A percentile compares a stretch with the other conserved stretches of the same genome.
phyloP scores from a whole-genome alignment of 257 asterid species.

The Jacaranda mimosifolia region DNA sequence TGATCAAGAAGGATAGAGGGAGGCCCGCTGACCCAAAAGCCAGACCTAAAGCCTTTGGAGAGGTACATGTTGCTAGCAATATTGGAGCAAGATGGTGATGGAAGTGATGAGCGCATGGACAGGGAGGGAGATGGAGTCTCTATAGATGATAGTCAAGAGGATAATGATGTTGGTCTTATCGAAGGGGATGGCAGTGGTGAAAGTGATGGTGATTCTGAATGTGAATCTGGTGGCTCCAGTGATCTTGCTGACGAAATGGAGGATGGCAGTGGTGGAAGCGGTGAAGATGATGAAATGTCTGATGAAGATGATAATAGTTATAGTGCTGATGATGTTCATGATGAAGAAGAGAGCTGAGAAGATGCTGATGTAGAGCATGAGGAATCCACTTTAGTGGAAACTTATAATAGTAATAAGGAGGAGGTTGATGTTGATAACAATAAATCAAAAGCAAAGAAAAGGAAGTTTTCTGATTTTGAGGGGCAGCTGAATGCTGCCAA shows the following conservation, averaged over 20 bases:
- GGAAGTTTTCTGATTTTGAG: slow-evolving; percentile 78
- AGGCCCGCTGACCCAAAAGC: slow-evolving; percentile 79
- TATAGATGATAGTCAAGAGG: slow-evolving; percentile 44
- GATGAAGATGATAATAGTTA: slow-evolving; percentile 41
- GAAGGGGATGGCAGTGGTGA: slow-evolving; percentile 44
- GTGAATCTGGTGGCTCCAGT: slow-evolving; percentile 45
- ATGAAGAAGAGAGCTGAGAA: slow-evolving; percentile 45
- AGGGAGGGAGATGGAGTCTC: slow-evolving; percentile 39
- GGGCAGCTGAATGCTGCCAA: slow-evolving; percentile 65
- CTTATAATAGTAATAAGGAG: slow-evolving; percentile 13
- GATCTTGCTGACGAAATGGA: slow-evolving; percentile 50
- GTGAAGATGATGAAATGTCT: slow-evolving; percentile 53
- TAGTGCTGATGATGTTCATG: slow-evolving; percentile 43
- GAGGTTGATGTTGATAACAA: slow-evolving; percentile 36
- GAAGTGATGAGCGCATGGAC: slow-evolving; percentile 58
- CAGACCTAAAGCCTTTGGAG: slow-evolving; percentile 89
- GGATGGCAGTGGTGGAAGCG: slow-evolving; percentile 42
- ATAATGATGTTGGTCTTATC: too few species aligned
- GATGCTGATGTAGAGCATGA: slow-evolving; percentile 45
- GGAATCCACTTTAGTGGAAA: slow-evolving; percentile 39
- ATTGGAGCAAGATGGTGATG: slow-evolving; percentile 61
- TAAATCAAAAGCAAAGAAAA: slow-evolving; percentile 54
- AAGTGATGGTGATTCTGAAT: slow-evolving; percentile 47
- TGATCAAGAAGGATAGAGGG: slow-evolving; percentile 93
- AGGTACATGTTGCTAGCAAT: slow-evolving; percentile 70